Base-by-base conservation (phyloP, 148 eudicot species). In the Rheum nobile region DNA sequence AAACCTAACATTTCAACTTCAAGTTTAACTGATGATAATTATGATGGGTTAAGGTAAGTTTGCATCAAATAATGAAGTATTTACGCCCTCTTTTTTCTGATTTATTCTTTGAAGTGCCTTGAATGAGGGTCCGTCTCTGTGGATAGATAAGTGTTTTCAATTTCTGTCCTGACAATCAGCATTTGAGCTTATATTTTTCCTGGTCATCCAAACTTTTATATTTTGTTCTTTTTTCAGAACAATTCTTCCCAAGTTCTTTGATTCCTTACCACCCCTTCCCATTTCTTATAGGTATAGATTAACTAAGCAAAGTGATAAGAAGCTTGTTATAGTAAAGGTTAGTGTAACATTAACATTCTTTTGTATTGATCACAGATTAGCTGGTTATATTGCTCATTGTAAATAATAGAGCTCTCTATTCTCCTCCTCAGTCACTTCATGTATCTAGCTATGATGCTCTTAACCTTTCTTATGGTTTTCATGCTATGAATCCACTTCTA, bases 1-100 rank as follows among this genome's bases (percentile, higher is more conserved):
- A 16, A 65, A 16, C 70, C 70, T 65, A 32, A 32, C 41, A 65
- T 32, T 32, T 65, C 70, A 65, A 65, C 70, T 65, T 65, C 70
- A 16, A 65, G 17, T 7, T 2, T 6, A 21, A 65, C 22, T 7
- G 41, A 31, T 65, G 70, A 65, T 65, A 65, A 38, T 17, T 32
- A 6, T 65, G 41, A 65, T 34, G 39, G 3, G 7, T 32, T 32
- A 7, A 65, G 70, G 70, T 65, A 31, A 65, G 39, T 6, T 65
- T 65, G 70, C 41, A 65, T 65, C 16, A 65, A 32, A 16, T 65
- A 65, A 34, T 32, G 21, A 14, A 16, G 41, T 7, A 65, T 65
- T 65, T 65, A 9, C 3, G 22, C 32, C 39, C 21, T 65, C 68
- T 17, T 32, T 55, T 17, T 2, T 31, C 39, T 1, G 70, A 65